Percentiles rank a stretch among this genome's conserved stretches.
Conservation (phyloP, 805 yeast species). For the Saturnispora serradocipensis region DNA sequence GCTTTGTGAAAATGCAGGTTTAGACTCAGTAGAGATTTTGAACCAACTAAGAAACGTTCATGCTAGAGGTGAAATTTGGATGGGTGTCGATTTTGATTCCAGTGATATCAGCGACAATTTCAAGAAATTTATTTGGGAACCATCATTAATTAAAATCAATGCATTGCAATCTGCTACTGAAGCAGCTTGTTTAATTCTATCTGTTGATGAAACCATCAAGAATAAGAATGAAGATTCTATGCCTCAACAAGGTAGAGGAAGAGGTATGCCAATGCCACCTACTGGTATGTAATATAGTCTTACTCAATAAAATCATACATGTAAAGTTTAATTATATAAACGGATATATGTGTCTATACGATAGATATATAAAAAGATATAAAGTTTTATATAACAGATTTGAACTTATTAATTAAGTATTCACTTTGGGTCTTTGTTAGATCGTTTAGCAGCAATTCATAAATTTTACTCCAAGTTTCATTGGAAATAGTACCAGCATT, state of each 20-base stretch:
- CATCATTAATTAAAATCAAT: constrained; percentile 85
- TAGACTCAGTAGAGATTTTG: constrained; percentile 91
- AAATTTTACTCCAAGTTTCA: constrained; percentile 10
- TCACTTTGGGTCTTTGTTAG: background rate
- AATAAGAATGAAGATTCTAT: constrained; percentile 52
- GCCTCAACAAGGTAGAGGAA: constrained; percentile 40
- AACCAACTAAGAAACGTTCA: constrained; percentile 89
- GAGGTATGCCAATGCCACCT: constrained; percentile 48
- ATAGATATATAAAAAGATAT: background rate
- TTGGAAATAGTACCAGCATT: background rate
- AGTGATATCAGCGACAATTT: constrained; percentile 80
- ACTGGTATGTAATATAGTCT: constrained; percentile 10
- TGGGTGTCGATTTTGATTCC: constrained; percentile 83
- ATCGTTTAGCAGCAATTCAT: constrained; percentile 6
- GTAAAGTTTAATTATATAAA: background rate
- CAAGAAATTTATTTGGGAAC: constrained; percentile 93
- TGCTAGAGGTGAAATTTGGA: constrained; percentile 87
- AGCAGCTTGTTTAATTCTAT: constrained; percentile 84
- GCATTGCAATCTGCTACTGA: constrained; percentile 96
- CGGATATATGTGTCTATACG: background rate
- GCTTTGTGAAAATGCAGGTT: constrained; percentile 97
- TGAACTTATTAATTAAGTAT: background rate
- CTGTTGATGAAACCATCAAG: constrained; percentile 92
- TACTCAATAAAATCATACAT: background rate
- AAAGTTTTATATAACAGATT: background rate